These are phyloP conservation scores for Benincasa hispida DNA, from an alignment of 306 rosid genomes.

Conservation along the genomic window DNA sequence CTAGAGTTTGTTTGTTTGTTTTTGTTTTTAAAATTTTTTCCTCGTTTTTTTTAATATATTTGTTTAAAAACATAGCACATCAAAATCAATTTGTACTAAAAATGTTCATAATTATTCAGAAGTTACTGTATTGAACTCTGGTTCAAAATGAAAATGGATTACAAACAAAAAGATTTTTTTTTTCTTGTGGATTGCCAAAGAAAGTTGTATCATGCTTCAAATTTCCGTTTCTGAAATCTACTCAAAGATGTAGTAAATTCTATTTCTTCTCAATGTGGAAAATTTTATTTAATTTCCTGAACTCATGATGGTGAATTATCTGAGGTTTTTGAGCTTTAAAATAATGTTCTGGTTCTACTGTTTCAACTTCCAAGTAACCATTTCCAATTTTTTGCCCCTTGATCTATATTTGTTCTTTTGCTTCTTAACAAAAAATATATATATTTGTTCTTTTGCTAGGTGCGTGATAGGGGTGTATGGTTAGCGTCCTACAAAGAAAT, in stretches of 20 bases:
- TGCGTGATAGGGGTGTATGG: constrained; percentile 73
- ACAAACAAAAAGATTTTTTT: neutral
- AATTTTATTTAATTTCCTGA: too few relatives aligned
- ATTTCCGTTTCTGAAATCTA: neutral
- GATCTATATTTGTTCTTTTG: constrained; percentile 1
- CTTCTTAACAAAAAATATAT: too few relatives aligned
- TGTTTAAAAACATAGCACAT: neutral
- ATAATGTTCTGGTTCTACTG: neutral
- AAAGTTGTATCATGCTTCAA: neutral
- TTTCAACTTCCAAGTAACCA: neutral
- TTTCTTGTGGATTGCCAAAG: neutral
- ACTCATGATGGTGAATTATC: neutral
- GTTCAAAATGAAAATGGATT: neutral
- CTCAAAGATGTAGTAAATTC: neutral
- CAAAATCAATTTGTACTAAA: neutral
- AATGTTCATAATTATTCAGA: neutral
- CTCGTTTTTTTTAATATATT: neutral
- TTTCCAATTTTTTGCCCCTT: neutral
- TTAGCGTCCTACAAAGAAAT: constrained; percentile 55
- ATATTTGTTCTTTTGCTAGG: constrained; percentile 30
- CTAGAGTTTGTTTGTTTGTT: too few relatives aligned
- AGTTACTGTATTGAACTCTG: neutral
- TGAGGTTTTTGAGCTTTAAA: neutral
- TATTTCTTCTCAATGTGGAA: neutral
- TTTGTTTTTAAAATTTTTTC: too few relatives aligned